Conservation (phyloP, 164 flowering plant genomes). For the Tetracentron sinense region DNA sequence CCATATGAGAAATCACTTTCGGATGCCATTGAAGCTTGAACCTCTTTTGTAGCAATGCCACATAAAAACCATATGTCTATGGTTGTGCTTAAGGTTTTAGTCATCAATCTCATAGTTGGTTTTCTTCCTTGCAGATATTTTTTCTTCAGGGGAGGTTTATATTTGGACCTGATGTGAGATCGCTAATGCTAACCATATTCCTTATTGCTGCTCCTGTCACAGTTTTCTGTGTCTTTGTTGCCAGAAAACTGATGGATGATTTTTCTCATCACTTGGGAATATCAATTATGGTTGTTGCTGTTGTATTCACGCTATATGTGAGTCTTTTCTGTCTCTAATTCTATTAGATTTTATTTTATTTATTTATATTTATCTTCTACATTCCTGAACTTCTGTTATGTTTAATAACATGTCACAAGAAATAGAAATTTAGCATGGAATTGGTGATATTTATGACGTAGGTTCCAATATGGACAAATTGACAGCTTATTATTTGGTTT, state of each 20-base stretch:
- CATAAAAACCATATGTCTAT: background rate
- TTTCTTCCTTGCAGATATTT: slow-evolving; percentile 62
- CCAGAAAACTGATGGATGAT: slow-evolving; percentile 73
- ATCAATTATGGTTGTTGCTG: slow-evolving; percentile 61
- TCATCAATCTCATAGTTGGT: background rate
- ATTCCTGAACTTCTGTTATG: too few relatives aligned
- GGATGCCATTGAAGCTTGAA: too few relatives aligned
- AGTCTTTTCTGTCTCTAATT: slow-evolving; percentile 24
- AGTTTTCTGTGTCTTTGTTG: slow-evolving; percentile 80
- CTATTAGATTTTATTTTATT: too few relatives aligned
- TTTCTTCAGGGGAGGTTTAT: slow-evolving; percentile 82
- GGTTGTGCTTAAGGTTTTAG: background rate
- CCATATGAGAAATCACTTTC: too few relatives aligned
- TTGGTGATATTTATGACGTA: too few relatives aligned
- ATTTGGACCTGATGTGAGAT: slow-evolving; percentile 98
- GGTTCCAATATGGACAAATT: too few relatives aligned
- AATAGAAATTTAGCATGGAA: too few relatives aligned
- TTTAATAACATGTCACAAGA: too few relatives aligned
- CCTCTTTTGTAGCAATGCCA: background rate
- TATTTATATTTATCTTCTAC: background rate
- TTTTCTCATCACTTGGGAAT: slow-evolving; percentile 58
- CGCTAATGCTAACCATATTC: slow-evolving; percentile 64
- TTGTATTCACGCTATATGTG: slow-evolving; percentile 71
- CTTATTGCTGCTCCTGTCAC: slow-evolving; percentile 79
- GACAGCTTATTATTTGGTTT: too few relatives aligned